These are phyloP conservation scores for Cyberlindnera euphorbiiphila DNA, from an alignment of 805 yeast genomes.

Conservation along the genomic window DNA sequence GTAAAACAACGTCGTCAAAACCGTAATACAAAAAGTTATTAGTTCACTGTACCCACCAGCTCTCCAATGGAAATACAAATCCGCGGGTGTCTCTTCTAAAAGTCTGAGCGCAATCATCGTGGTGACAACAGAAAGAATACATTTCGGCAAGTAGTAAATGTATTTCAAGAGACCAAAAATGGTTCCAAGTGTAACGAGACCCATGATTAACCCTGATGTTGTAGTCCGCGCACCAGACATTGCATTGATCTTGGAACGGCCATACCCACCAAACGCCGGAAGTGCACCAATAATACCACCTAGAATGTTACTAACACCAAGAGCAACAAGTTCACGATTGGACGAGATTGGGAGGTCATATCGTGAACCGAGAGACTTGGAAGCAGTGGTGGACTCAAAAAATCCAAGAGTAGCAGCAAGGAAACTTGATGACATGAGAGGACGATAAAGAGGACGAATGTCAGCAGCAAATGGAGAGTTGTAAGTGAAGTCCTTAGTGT, in stretches of 20 bases:
- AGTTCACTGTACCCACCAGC: conserved; percentile 78
- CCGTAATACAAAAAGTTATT: conserved; percentile 60
- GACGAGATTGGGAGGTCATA: conserved; percentile 71
- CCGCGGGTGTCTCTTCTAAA: conserved; percentile 81
- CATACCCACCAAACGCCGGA: conserved; percentile 96
- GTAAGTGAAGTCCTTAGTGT: conserved; percentile 45
- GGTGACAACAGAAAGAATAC: conserved; percentile 77
- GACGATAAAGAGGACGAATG: conserved; percentile 45
- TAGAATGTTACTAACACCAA: conserved; percentile 67
- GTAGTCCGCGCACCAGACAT: conserved; percentile 86
- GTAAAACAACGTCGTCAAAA: conserved; percentile 58
- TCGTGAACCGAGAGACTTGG: conserved; percentile 76
- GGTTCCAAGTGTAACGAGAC: conserved; percentile 65
- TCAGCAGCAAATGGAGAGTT: conserved; percentile 54
- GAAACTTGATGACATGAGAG: conserved; percentile 63
- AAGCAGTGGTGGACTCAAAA: conserved; percentile 90
- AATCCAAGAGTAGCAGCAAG: conserved; percentile 84
- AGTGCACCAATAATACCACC: conserved; percentile 58
- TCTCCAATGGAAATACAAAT: conserved; percentile 65
- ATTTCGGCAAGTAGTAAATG: conserved; percentile 71
- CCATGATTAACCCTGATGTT: conserved; percentile 79
- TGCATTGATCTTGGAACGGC: conserved; percentile 85
- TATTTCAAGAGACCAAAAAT: conserved; percentile 55
- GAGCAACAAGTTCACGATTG: conserved; percentile 86
- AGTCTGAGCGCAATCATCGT: conserved; percentile 72